Evolutionary conservation across 371 early-diverging fungal genomes (phyloP).

Genomic region (Blastocladiella emersonii): DNA sequence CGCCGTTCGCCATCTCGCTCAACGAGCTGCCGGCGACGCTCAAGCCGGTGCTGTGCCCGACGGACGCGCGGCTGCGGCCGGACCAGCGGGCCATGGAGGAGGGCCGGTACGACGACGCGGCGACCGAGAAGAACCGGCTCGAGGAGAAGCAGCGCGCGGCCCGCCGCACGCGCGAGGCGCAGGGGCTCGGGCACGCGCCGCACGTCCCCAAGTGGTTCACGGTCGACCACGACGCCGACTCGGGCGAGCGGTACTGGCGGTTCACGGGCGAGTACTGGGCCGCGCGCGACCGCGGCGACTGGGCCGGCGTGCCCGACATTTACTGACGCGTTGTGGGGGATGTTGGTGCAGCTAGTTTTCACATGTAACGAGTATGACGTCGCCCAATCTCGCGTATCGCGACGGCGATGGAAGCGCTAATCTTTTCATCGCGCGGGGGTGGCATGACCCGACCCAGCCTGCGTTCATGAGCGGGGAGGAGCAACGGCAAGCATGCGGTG

Average conservation of each 20-base stretch:
- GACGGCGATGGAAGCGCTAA: too few relatives aligned
- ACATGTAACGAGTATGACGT: too few relatives aligned
- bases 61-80: slow-evolving; percentile 63
- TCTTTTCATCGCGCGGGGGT: too few relatives aligned
- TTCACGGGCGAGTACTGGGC: slow-evolving; percentile 45
- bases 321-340: background rate
- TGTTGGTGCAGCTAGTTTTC: too few relatives aligned
- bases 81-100: slow-evolving; percentile 26
- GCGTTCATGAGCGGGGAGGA: too few relatives aligned
- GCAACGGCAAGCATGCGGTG: too few relatives aligned
- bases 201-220: slow-evolving; percentile 61
- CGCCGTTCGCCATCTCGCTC: slow-evolving; percentile 54
- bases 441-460: too few relatives aligned
- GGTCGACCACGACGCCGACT: slow-evolving; percentile 42
- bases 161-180: slow-evolving; percentile 28
- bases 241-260: slow-evolving; percentile 46
- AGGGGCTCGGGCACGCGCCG: slow-evolving; percentile 22
- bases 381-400: too few relatives aligned
- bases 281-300: slow-evolving; percentile 6
- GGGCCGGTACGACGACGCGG: slow-evolving; percentile 54
- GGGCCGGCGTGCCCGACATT: slow-evolving; percentile 6
- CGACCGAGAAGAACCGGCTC: slow-evolving; percentile 43
- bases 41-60: slow-evolving; percentile 40
- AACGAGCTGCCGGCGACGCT: slow-evolving; percentile 48
- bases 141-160: slow-evolving; percentile 58